Evolutionary conservation across 306 rosid genomes (phyloP), one percentile per base, ranked within the genome.

Genomic region (Arachis stenosperma): DNA sequence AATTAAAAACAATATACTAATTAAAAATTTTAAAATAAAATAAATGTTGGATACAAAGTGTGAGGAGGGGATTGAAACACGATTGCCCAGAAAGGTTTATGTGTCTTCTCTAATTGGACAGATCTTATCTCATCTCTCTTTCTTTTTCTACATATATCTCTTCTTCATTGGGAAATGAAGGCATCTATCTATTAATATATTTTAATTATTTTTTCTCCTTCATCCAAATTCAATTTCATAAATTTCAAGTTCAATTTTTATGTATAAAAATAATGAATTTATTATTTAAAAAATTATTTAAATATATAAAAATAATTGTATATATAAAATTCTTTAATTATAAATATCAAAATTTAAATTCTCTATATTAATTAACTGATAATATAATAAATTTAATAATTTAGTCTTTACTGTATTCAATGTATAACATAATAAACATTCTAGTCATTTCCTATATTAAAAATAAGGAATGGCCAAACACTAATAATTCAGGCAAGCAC

Each of bases 1-100:
- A 33, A 33, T 33, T 33, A 33, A 33, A 33, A 33, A 2, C 4
- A 33, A 33, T 33, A 17, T 33, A 33, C 4, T 4, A 33, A 2
- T 33, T 33, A 22, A 22, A 22, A 22, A 2, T 33, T 33, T 33
- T 33, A 33, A 33, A 33, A 33, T 33, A 4, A 33, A 33, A 33
- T 33, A 33, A 33, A 33, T 66, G 72, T 69, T 40, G 33, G 61
- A 79, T 72, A 40, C 36, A 70, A 70, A 67, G 82, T 87, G 85
- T 77, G 88, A 86, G 98, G 96, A 81, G 81, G 71, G 84, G 85
- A 89, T 85, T 90, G 69, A 79, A 82, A 89, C 96, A 88, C 97
- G 90, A 72, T 53, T 61, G 65, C 47, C 15, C 73, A 54, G 68
- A 69, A 66, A 17, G 65, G 70, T 39, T 63, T 53, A 44, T 63